Base-by-base conservation (phyloP, 768 basidiomycete species). In the Pleurotus salmoneostramineus region DNA sequence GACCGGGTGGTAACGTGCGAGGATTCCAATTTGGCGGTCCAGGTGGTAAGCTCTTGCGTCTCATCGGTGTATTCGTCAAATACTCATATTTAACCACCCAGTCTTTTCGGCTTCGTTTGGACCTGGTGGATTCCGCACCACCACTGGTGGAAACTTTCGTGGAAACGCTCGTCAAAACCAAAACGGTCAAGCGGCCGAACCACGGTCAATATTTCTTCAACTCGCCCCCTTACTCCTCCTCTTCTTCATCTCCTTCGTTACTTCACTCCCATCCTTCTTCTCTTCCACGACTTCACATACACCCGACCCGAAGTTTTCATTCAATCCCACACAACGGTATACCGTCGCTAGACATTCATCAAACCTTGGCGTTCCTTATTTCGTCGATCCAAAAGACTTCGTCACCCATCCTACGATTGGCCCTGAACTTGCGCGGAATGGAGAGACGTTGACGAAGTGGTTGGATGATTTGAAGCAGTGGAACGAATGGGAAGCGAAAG, bases 181-280 rank as follows among this genome's bases (percentile, higher is more conserved):
- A n/a, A 62, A 71, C 60, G 37, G 21, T 55, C 70, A 52, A 72
- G 71, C 44, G 66, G 72, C 75, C 6, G 80, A 84, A 60, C 76
- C 81, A 56, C 85, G 89, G 40, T 87, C 87, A 11, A 67, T 84
- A 43, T 65, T 91, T 62, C 72, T 88, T 45, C 93, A 96, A 68
- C 80, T 97, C 36, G 78, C 95, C 33, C 96, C 95, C 6, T 77
- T 98, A 21, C 68, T 98, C 61, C 71, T 97, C 50, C 76, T 98
- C 15, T 89, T 97, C 67, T 82, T 76, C 0, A 91, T 98, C 68
- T 95, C 94, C 6, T 68, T 97, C 60, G 68, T 95, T 54, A 88
- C 91, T 35, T 84, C 89, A 56, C 71, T 98, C 7, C 93, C 95
- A 1, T 85, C 75, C 56, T 67, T 96, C 10, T 89, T 97, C 69